A percentile compares a stretch with the other conserved stretches of the same genome.
Conservation (phyloP, 345 rosid genomes). For the Stellera chamaejasme region DNA sequence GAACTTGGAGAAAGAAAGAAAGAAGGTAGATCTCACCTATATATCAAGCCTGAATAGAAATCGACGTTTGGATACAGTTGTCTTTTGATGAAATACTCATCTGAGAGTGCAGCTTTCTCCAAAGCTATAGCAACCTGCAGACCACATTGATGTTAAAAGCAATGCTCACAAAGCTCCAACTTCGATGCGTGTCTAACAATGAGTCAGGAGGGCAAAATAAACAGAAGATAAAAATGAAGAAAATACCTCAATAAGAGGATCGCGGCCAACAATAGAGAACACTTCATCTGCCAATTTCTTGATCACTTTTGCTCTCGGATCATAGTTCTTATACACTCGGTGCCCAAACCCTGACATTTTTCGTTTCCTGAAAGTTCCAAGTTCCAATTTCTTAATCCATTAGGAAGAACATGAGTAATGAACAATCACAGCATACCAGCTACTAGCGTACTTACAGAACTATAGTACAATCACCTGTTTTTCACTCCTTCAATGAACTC, state of each 20-base stretch:
- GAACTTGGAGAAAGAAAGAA: not conserved
- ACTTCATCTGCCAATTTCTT: constrained; percentile 92
- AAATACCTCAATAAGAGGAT: constrained; percentile 92
- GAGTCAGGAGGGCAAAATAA: too few relatives aligned
- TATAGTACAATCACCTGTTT: constrained; percentile 45
- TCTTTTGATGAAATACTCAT: constrained; percentile 84
- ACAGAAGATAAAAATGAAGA: too few relatives aligned
- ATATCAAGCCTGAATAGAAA: constrained; percentile 93
- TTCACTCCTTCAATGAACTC: constrained; percentile 93
- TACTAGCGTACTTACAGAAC: not conserved
- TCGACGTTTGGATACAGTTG: constrained; percentile 96
- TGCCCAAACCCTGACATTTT: constrained; percentile 99
- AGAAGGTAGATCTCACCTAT: constrained; percentile 40
- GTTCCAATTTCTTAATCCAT: not conserved
- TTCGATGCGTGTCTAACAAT: too few relatives aligned
- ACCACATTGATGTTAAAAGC: not conserved
- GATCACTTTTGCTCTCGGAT: constrained; percentile 94
- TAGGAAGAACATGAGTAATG: not conserved
- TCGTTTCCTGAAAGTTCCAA: constrained; percentile 47
- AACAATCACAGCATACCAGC: not conserved
- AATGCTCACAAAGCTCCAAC: too few relatives aligned
- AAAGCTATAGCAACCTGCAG: constrained; percentile 87
- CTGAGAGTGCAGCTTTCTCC: constrained; percentile 95
- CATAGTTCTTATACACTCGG: constrained; percentile 97
- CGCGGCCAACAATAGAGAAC: constrained; percentile 87